Conservation (phyloP, 371 early-diverging fungal species). For the Mucor lusitanicus region DNA sequence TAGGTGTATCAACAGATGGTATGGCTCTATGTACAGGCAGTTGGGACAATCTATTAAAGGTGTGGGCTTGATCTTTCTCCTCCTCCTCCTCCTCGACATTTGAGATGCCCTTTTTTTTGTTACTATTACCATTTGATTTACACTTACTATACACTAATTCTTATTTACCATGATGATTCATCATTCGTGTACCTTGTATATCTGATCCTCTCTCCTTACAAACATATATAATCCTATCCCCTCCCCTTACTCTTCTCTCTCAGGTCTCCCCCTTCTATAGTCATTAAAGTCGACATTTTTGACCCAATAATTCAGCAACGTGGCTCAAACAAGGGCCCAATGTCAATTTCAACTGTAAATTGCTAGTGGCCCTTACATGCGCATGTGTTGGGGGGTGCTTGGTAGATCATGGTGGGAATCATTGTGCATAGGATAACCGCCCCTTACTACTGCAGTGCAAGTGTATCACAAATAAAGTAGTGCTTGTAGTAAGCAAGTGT, state of each 20-base stretch:
- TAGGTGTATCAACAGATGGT: constrained; percentile 94
- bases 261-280: neutral
- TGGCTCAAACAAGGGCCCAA: neutral
- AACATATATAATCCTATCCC: neutral
- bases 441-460: too few relatives aligned
- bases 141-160: neutral
- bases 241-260: neutral
- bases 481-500: neutral
- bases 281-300: neutral
- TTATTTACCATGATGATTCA: neutral
- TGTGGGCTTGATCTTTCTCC: constrained; percentile 22
- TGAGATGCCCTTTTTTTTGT: neutral
- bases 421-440: neutral
- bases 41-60: constrained; percentile 95
- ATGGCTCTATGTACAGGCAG: constrained; percentile 97
- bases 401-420: neutral
- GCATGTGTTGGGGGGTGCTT: neutral
- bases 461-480: neutral
- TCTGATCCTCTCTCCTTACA: neutral
- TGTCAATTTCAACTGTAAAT: neutral
- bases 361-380: neutral
- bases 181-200: neutral
- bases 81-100: neutral
- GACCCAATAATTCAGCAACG: neutral
- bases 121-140: neutral